Conservation (phyloP, 306 rosid genomes). For the Mimosa bimucronata region DNA sequence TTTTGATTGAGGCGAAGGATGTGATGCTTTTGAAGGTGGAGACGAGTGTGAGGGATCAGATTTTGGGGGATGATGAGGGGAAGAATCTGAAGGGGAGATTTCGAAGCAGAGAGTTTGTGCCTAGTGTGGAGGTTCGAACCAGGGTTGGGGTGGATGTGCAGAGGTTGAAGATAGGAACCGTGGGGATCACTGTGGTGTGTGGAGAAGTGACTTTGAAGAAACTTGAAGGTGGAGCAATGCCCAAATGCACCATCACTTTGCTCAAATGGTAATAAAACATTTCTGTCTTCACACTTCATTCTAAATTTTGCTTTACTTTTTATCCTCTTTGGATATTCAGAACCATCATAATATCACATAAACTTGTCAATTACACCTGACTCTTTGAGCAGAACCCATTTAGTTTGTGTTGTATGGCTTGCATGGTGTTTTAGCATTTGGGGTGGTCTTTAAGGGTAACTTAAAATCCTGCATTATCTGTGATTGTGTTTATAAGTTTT, state of each 20-base stretch:
- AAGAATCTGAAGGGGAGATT: conserved; percentile 39
- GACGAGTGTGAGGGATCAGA: conserved; percentile 41
- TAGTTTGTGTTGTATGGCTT: not conserved
- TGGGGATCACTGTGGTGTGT: conserved; percentile 50
- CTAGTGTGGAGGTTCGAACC: conserved; percentile 49
- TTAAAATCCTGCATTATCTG: not conserved
- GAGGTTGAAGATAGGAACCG: conserved; percentile 47
- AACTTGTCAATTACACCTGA: not conserved
- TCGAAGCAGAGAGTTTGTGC: conserved; percentile 46
- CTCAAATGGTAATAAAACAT: conserved; percentile 58
- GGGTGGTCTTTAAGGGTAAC: no score
- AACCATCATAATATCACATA: not conserved
- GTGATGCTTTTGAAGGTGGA: conserved; percentile 49
- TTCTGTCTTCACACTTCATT: not conserved
- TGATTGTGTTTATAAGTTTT: not conserved
- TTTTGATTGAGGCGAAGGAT: conserved; percentile 45
- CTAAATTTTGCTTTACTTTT: not conserved
- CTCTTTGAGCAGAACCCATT: no score
- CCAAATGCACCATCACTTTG: conserved; percentile 57
- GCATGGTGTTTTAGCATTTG: not conserved
- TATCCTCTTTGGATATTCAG: not conserved
- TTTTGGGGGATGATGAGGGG: conserved; percentile 45
- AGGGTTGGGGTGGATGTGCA: conserved; percentile 40
- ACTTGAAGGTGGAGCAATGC: conserved; percentile 55
- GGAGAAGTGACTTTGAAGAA: conserved; percentile 56